Percentiles rank a stretch among this genome's conserved stretches.
These are phyloP conservation scores for Borealophlyctis nickersoniae DNA, from an alignment of 192 early-diverging fungal genomes.

Conservation along the genomic window DNA sequence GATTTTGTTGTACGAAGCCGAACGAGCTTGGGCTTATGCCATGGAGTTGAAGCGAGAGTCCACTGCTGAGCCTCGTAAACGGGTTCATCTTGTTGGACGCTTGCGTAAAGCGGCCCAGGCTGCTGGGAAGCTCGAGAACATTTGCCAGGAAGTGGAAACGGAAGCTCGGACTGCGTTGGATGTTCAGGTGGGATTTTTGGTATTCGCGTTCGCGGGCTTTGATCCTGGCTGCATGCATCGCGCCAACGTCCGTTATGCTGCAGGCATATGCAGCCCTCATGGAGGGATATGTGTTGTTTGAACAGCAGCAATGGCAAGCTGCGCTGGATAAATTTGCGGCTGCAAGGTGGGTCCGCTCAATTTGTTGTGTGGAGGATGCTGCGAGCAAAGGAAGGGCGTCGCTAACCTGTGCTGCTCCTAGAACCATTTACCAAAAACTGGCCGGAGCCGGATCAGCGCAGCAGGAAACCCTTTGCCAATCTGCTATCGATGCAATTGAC, in stretches of 20 bases:
- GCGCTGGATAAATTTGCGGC: constrained; percentile 61
- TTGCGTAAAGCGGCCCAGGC: constrained; percentile 61
- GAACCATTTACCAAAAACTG: constrained; percentile 68
- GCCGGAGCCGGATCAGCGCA: constrained; percentile 44
- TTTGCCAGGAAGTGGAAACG: constrained; percentile 33
- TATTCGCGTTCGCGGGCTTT: neutral
- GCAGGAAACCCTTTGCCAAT: constrained; percentile 60
- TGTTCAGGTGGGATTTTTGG: constrained; percentile 41
- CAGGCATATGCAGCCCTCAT: constrained; percentile 69
- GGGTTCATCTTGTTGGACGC: constrained; percentile 58
- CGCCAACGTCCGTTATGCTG: neutral
- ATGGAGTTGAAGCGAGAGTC: constrained; percentile 72
- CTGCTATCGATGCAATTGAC: constrained; percentile 71
- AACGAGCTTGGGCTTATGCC: constrained; percentile 72
- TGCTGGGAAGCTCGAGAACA: constrained; percentile 37
- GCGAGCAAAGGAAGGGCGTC: neutral
- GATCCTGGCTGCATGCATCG: neutral
- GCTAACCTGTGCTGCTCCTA: constrained; percentile 15
- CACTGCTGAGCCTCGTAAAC: constrained; percentile 61
- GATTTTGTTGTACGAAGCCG: constrained; percentile 65
- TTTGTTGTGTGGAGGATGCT: too few relatives aligned
- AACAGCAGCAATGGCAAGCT: constrained; percentile 65
- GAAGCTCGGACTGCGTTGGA: constrained; percentile 55
- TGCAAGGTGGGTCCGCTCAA: constrained; percentile 45
- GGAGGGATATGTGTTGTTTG: constrained; percentile 63